Percentiles rank a stretch among this genome's conserved stretches.
These are phyloP conservation scores for Acer campestre DNA, from an alignment of 345 rosid genomes.

Conservation along the genomic window DNA sequence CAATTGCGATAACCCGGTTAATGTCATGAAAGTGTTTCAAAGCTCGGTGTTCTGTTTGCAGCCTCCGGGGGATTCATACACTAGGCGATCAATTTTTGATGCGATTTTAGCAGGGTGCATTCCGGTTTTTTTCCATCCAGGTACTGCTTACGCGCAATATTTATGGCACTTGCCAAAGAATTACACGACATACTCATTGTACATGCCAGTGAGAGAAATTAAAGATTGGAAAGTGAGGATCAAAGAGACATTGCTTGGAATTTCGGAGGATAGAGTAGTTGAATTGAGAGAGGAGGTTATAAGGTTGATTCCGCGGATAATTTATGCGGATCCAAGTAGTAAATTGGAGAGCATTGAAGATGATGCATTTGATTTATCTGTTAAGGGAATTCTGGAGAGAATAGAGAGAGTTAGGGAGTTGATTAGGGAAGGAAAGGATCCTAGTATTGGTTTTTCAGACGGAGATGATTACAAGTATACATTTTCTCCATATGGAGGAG, in stretches of 20 bases:
- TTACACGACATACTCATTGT: conserved; percentile 51
- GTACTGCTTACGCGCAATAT: conserved; percentile 63
- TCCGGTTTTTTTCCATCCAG: conserved; percentile 71
- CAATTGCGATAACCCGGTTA: conserved; percentile 59
- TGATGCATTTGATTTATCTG: conserved; percentile 64
- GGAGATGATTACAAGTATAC: conserved; percentile 59
- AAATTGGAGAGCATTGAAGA: conserved; percentile 26
- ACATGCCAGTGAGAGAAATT: conserved; percentile 44
- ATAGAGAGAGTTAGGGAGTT: conserved; percentile 48
- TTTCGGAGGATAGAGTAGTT: conserved; percentile 34
- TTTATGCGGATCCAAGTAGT: conserved; percentile 51
- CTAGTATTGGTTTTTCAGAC: conserved; percentile 59
- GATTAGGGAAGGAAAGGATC: conserved; percentile 55
- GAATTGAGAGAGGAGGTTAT: conserved; percentile 62
- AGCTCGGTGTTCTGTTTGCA: conserved; percentile 69
- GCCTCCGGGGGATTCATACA: conserved; percentile 72
- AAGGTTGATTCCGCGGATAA: conserved; percentile 52
- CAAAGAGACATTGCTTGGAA: conserved; percentile 39
- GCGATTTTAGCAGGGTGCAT: conserved; percentile 65
- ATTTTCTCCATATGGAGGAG: conserved; percentile 44
- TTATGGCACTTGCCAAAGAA: conserved; percentile 59
- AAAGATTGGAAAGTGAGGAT: conserved; percentile 39
- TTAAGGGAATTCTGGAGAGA: conserved; percentile 60
- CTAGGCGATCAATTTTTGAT: conserved; percentile 62
- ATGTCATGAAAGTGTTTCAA: conserved; percentile 54